Percentiles rank a stretch among this genome's conserved stretches.
Evolutionary conservation across 768 basidiomycete species (phyloP).

Genomic region (Agaricus blazei): DNA sequence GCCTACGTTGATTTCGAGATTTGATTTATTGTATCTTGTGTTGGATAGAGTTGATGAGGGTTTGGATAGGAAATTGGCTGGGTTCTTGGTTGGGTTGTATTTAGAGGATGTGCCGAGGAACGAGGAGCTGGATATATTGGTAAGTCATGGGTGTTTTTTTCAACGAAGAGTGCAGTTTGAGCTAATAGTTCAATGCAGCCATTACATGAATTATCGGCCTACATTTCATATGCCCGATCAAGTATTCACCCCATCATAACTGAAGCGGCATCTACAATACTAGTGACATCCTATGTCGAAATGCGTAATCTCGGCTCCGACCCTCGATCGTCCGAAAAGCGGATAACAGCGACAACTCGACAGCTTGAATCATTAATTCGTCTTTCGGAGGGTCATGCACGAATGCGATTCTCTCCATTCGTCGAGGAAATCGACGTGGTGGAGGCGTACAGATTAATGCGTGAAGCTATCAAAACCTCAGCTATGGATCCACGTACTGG

Average conservation of each 20-base stretch:
- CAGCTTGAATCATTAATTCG: slow-evolving; percentile 98
- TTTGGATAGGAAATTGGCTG: slow-evolving; percentile 80
- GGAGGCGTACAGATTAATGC: slow-evolving; percentile 93
- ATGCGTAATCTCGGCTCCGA: slow-evolving; percentile 88
- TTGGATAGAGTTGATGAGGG: slow-evolving; percentile 91
- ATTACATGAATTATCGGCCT: slow-evolving; percentile 84
- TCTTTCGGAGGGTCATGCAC: slow-evolving; percentile 91
- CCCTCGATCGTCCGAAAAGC: slow-evolving; percentile 80
- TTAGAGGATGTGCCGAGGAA: slow-evolving; percentile 82
- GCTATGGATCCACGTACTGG: slow-evolving; percentile 96
- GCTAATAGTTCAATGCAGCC: slow-evolving; percentile 44
- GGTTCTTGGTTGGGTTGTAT: slow-evolving; percentile 90
- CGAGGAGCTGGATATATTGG: slow-evolving; percentile 68
- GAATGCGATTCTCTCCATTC: slow-evolving; percentile 88
- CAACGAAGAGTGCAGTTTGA: not conserved
- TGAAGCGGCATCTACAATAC: slow-evolving; percentile 77
- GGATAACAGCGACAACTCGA: slow-evolving; percentile 96
- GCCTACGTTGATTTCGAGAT: slow-evolving; percentile 95
- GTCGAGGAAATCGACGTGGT: slow-evolving; percentile 86
- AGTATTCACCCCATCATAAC: slow-evolving; percentile 84
- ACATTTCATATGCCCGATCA: slow-evolving; percentile 89
- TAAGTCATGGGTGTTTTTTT: slow-evolving; percentile 23
- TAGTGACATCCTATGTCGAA: slow-evolving; percentile 87
- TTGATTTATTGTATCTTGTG: slow-evolving; percentile 94
- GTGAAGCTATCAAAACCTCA: slow-evolving; percentile 90